Conservation (phyloP, 2,329 filamentous ascomycete species). For the Colletotrichum spaethianum region DNA sequence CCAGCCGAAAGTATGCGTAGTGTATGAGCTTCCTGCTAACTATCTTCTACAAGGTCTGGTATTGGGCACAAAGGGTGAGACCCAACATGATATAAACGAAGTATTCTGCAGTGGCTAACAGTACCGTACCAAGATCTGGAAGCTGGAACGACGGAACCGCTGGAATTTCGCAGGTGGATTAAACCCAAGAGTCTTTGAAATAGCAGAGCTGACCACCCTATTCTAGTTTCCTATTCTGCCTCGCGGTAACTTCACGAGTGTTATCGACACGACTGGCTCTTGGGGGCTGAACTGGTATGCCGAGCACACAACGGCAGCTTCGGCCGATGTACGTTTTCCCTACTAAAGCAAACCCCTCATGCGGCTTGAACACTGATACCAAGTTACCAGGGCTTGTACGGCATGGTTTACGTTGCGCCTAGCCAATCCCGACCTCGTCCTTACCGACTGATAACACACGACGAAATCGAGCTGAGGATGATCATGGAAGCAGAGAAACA, state of each 20-base stretch:
- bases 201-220: background rate
- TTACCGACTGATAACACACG: constrained; percentile 25
- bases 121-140: constrained; percentile 1
- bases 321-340: constrained; percentile 17
- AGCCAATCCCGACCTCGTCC: constrained; percentile 28
- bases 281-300: constrained; percentile 36
- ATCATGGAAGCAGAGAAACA: constrained; percentile 35
- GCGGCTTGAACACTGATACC: background rate
- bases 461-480: constrained; percentile 16
- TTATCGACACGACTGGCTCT: constrained; percentile 27
- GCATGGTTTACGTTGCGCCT: constrained; percentile 35
- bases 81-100: too few species aligned
- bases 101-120: background rate
- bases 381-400: constrained; percentile 23
- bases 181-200: too few species aligned
- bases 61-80: constrained; percentile 32
- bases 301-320: constrained; percentile 31
- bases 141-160: constrained; percentile 33
- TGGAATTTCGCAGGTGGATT: constrained; percentile 23
- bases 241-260: constrained; percentile 31
- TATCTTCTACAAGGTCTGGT: constrained; percentile 17
- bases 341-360: background rate
- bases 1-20: background rate
- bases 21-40: background rate
- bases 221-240: constrained; percentile 27